phyloP scores from a whole-genome alignment of 2,329 filamentous ascomycete species.

The Aspergillus tamarii region DNA sequence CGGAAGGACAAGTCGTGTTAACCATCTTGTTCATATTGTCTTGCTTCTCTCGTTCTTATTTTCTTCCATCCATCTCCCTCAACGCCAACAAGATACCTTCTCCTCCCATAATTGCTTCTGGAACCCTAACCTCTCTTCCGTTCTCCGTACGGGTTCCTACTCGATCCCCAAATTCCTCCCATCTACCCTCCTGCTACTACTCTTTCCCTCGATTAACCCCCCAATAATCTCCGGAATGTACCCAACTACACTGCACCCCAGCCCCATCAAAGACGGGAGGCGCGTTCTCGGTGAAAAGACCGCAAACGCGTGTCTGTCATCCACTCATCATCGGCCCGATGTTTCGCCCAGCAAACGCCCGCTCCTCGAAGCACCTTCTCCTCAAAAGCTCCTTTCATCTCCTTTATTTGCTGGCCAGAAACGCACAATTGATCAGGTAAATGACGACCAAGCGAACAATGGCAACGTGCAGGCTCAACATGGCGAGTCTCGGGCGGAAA shows the following conservation, averaged over 20 bases:
- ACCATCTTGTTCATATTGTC: neutral
- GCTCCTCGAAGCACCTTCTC: conserved; percentile 28
- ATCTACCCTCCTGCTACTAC: neutral
- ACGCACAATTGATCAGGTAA: conserved; percentile 44
- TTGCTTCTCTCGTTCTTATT: neutral
- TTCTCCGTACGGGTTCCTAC: conserved; percentile 5
- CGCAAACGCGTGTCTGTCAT: conserved; percentile 45
- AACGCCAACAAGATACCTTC: neutral
- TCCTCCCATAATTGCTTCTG: neutral
- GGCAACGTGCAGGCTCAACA: neutral
- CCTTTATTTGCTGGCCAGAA: conserved; percentile 44
- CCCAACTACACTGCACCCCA: conserved; percentile 27
- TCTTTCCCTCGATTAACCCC: neutral
- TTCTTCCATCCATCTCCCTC: neutral
- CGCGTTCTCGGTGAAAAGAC: conserved; percentile 47
- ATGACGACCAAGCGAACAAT: conserved; percentile 28
- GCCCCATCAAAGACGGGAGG: conserved; percentile 41
- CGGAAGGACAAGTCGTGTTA: neutral
- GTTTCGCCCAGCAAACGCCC: conserved; percentile 34
- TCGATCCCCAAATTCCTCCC: neutral
- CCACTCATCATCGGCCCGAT: conserved; percentile 25
- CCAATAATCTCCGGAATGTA: conserved; percentile 12
- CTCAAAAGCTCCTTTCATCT: conserved; percentile 37
- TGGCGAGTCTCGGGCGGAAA: conserved; percentile 8
- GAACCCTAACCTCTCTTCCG: conserved; percentile 7